These are phyloP conservation scores for Russula sp. DNA, from an alignment of 768 basidiomycete species.

Conservation along the genomic window DNA sequence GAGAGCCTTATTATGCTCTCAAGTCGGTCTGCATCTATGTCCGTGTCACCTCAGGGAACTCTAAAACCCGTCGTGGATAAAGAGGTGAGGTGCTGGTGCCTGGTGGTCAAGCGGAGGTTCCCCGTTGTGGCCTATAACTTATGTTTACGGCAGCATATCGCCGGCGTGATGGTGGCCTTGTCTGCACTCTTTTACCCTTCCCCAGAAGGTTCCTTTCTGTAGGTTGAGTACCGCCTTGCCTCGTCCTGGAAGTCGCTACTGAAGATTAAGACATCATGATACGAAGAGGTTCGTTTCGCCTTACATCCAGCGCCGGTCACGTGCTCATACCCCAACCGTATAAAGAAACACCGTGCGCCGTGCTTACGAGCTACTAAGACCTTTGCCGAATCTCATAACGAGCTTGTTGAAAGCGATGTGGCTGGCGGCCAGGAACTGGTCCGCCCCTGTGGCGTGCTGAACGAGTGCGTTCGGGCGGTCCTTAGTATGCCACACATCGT, in stretches of 20 bases:
- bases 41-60: neutral
- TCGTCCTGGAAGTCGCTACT: conserved; percentile 7
- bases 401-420: neutral
- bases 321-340: neutral
- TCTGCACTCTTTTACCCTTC: conserved; percentile 2
- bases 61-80: neutral
- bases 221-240: neutral
- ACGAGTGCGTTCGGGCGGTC: neutral
- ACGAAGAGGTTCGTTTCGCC: neutral
- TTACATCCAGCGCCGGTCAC: too few species aligned
- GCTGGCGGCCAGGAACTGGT: neutral
- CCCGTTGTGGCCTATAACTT: neutral
- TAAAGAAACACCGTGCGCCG: neutral
- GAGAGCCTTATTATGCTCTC: neutral
- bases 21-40: conserved; percentile 2
- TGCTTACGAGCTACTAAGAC: neutral
- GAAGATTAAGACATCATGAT: conserved; percentile 8
- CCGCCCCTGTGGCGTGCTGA: neutral
- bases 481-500: neutral
- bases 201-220: neutral
- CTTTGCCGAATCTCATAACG: conserved; percentile 8
- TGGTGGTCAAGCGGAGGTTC: too few species aligned
- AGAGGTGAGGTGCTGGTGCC: neutral
- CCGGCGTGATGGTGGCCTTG: neutral
- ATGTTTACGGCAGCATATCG: neutral